These are phyloP conservation scores for Vachellia collinsii DNA, from an alignment of 306 rosid genomes.

Conservation along the genomic window DNA sequence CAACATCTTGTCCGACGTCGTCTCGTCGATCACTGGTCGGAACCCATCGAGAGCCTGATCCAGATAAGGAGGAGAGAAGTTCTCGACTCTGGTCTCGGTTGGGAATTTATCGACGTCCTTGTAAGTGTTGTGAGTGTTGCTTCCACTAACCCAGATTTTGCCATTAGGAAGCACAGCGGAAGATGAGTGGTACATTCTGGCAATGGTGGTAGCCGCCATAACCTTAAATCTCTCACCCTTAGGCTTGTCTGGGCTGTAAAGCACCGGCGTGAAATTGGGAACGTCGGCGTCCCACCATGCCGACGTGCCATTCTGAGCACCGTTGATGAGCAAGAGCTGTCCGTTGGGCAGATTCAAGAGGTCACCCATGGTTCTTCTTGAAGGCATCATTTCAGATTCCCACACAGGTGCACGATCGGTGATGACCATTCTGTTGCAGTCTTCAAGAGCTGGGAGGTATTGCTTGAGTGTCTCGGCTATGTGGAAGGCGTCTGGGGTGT, in stretches of 20 bases:
- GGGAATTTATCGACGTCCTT: constrained; percentile 49
- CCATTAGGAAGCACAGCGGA: constrained; percentile 76
- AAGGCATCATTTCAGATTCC: constrained; percentile 72
- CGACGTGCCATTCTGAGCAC: constrained; percentile 70
- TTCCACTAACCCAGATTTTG: constrained; percentile 70
- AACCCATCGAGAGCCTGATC: constrained; percentile 16
- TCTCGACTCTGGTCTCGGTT: constrained; percentile 76
- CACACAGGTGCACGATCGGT: constrained; percentile 55
- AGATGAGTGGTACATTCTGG: constrained; percentile 88
- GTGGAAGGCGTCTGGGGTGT: constrained; percentile 49
- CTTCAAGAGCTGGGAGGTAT: constrained; percentile 55
- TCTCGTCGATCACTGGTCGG: constrained; percentile 44
- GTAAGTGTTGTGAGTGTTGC: constrained; percentile 79
- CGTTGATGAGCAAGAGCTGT: constrained; percentile 73
- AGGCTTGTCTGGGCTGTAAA: constrained; percentile 52
- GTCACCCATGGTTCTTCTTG: constrained; percentile 79
- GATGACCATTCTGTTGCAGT: constrained; percentile 60
- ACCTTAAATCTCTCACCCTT: constrained; percentile 46
- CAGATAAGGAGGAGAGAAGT: constrained; percentile 76
- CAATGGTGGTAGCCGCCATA: constrained; percentile 36
- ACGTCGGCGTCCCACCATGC: constrained; percentile 80
- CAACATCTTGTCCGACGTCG: background rate
- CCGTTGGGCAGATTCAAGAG: constrained; percentile 66
- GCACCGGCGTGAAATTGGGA: constrained; percentile 57
- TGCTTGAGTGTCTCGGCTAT: constrained; percentile 39